Conservation (phyloP, 352 stramenopile species). For the Globisporangium paddicum region DNA sequence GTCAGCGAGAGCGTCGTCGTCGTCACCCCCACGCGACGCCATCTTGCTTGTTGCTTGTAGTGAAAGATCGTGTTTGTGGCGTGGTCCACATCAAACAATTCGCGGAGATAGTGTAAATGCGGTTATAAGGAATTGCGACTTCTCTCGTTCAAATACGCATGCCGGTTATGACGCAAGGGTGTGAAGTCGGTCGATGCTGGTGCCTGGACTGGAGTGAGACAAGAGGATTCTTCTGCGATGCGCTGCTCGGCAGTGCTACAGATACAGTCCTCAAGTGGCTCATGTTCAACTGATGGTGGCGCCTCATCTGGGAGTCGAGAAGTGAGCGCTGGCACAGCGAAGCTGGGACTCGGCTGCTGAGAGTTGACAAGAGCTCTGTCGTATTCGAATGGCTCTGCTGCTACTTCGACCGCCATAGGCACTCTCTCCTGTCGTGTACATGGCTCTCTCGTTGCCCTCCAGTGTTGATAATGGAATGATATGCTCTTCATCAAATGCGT, state of each 20-base stretch:
- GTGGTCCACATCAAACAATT: too few relatives aligned
- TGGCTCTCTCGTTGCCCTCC: constrained; percentile 12
- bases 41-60: background rate
- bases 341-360: background rate
- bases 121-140: too few relatives aligned
- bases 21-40: background rate
- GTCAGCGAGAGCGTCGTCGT: background rate
- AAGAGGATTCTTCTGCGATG: background rate
- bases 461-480: too few relatives aligned
- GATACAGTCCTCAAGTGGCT: background rate
- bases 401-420: background rate
- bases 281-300: background rate
- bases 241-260: background rate
- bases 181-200: background rate
- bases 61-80: background rate
- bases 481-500: too few relatives aligned
- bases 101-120: too few relatives aligned
- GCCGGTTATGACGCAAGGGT: too few relatives aligned
- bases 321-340: background rate
- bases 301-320: background rate
- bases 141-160: too few relatives aligned
- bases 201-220: background rate
- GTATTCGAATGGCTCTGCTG: background rate
- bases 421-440: too few relatives aligned
- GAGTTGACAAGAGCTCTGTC: background rate